These are phyloP conservation scores for Ensete ventricosum DNA, from an alignment of 176 grass and related monocot genomes.

Conservation along the genomic window DNA sequence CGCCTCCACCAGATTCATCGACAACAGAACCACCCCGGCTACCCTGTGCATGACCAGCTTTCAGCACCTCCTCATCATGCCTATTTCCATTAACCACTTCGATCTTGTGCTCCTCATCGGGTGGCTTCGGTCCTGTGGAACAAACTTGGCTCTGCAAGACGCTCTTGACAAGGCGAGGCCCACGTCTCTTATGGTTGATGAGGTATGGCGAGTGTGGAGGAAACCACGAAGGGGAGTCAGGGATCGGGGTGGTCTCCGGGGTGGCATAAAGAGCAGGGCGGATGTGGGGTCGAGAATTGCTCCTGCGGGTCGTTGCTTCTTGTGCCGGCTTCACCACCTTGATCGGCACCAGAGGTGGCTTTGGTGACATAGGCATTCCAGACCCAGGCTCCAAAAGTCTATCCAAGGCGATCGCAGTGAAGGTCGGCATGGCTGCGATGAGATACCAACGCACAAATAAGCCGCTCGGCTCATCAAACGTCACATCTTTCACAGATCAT, in stretches of 20 bases:
- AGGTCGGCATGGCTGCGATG: too few relatives aligned
- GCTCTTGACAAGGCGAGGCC: conserved; percentile 44
- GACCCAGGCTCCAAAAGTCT: too few relatives aligned
- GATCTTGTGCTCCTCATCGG: background rate
- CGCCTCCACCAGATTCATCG: conserved; percentile 29
- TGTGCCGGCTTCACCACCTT: background rate
- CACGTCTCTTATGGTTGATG: conserved; percentile 80
- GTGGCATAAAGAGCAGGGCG: conserved; percentile 64
- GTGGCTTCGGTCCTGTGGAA: background rate
- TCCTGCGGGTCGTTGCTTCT: background rate
- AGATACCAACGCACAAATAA: too few relatives aligned
- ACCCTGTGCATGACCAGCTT: conserved; percentile 19
- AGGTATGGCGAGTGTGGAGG: conserved; percentile 66
- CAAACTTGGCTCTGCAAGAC: conserved; percentile 26
- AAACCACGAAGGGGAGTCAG: conserved; percentile 58
- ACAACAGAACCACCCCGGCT: conserved; percentile 19
- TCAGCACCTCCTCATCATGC: background rate
- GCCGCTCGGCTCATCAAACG: too few relatives aligned
- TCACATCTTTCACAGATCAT: too few relatives aligned
- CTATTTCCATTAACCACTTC: background rate
- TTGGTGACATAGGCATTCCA: too few relatives aligned
- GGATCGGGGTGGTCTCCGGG: conserved; percentile 50
- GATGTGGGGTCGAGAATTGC: conserved; percentile 15
- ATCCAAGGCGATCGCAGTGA: too few relatives aligned
- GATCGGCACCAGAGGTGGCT: too few relatives aligned